Evolutionary conservation across 2,329 filamentous ascomycete genomes (phyloP).

Genomic region (Xylariales sp.): DNA sequence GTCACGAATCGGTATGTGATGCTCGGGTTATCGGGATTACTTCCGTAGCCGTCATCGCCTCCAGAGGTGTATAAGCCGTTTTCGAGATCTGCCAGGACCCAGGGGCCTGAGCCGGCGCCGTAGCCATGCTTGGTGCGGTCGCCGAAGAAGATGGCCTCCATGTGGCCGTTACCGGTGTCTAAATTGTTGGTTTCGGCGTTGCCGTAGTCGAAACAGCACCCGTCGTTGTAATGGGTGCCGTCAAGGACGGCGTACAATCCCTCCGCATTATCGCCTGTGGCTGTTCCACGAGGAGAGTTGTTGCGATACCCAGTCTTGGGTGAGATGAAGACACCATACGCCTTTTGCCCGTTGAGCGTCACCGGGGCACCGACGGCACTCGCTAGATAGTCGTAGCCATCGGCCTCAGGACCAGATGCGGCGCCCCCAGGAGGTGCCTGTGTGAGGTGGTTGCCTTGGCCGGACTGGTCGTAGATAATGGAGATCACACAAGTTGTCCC

Average conservation of each 20-base stretch:
- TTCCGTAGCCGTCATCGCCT: constrained; percentile 48
- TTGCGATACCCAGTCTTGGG: constrained; percentile 73
- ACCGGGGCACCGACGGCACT: constrained; percentile 70
- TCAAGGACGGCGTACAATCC: constrained; percentile 72
- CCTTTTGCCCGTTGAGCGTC: constrained; percentile 68
- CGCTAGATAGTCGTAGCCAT: constrained; percentile 70
- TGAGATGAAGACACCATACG: constrained; percentile 71
- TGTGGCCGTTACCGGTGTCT: constrained; percentile 71
- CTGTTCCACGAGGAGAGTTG: constrained; percentile 62
- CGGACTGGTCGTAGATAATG: constrained; percentile 75
- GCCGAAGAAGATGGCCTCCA: constrained; percentile 77
- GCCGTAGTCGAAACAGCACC: constrained; percentile 69
- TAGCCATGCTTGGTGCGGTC: constrained; percentile 57
- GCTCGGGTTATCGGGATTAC: constrained; percentile 65
- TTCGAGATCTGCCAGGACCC: constrained; percentile 77
- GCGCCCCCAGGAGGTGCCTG: constrained; percentile 70
- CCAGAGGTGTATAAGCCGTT: constrained; percentile 72
- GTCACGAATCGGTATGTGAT: constrained; percentile 68
- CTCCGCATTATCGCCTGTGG: constrained; percentile 65
- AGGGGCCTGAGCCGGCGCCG: constrained; percentile 71
- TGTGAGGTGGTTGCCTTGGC: constrained; percentile 69
- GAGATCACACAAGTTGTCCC: constrained; percentile 72
- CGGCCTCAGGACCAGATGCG: constrained; percentile 61
- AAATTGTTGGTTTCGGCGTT: constrained; percentile 64
- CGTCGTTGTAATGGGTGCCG: constrained; percentile 68